These are phyloP conservation scores for Russula emetica DNA, from an alignment of 768 basidiomycete species.

Conservation along the genomic window DNA sequence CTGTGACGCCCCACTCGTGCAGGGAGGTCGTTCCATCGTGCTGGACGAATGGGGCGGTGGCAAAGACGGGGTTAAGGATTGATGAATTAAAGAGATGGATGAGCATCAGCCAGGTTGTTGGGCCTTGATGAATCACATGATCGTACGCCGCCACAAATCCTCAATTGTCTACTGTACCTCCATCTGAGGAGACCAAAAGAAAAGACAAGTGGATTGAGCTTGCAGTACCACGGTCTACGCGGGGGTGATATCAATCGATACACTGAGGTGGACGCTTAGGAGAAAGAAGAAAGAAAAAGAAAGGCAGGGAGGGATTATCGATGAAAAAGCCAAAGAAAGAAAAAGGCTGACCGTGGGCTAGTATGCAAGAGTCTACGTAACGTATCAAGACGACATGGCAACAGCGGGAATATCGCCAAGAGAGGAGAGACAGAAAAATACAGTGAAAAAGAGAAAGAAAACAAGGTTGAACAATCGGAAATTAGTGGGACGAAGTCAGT, in stretches of 20 bases:
- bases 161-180: too few relatives aligned
- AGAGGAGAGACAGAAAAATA: neutral
- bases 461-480: neutral
- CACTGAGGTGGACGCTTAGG: constrained; percentile 1
- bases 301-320: too few relatives aligned
- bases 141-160: too few relatives aligned
- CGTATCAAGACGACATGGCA: constrained; percentile 4
- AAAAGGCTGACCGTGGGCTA: constrained; percentile 21
- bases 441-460: neutral
- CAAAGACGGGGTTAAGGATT: constrained; percentile 64
- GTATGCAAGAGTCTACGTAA: constrained; percentile 23
- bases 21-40: constrained; percentile 28
- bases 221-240: constrained; percentile 17
- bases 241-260: constrained; percentile 21
- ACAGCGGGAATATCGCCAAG: constrained; percentile 28
- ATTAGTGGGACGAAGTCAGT: neutral
- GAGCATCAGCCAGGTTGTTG: constrained; percentile 58
- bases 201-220: constrained; percentile 9
- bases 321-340: constrained; percentile 5
- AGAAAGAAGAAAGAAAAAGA: neutral
- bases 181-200: neutral
- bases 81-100: constrained; percentile 64
- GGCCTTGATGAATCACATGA: constrained; percentile 40
- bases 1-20: too few relatives aligned
- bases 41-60: constrained; percentile 53